Base-by-base conservation (phyloP, 805 yeast genomes). In the Candida orba region DNA sequence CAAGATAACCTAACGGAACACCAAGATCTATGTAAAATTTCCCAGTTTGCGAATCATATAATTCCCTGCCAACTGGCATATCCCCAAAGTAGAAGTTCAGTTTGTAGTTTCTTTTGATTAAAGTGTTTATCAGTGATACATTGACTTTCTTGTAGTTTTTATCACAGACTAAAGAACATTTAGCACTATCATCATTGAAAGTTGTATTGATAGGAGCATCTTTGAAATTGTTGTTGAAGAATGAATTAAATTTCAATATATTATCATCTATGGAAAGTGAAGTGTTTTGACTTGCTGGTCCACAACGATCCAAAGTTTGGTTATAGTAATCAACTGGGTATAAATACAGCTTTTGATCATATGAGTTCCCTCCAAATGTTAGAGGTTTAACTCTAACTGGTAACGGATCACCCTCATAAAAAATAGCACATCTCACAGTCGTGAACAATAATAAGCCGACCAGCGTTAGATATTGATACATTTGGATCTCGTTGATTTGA, bases 41-140 rank as follows among this genome's bases (percentile, higher is more conserved):
- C 9, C 51, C 49, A 1, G 60, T 53, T 41, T 58, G 58, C 6
- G 53, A 47, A 37, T 60, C 65, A 31, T 49, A 60, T 27, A 45
- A 43, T 40, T 59, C 62, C 30, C 52, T 54, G 20, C 65, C 64
- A 10, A 60, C 52, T 17, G 64, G 64, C n/a, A 57, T 38, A 30
- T 54, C 64, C 34, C 57, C 64, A 32, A 60, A 38, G 45, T 37
- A 60, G 44, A 60, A 59, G 44, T 60, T 58, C 25, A 57, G 42
- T 34, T 57, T 52, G 44, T 60, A 60, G 36, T 60, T 58, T 43
- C 43, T 55, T 37, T 52, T 58, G 30, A 60, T 59, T n/a, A 60
- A 47, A 18, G 41, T 42, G 42, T 59, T 57, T 27, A 60, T 53
- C 15, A 51, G 6, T 2, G 63, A 40, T 5, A 59, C 63, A 36